These are phyloP conservation scores for Entomophthora muscae DNA, from an alignment of 371 early-diverging fungal genomes.

Conservation along the genomic window DNA sequence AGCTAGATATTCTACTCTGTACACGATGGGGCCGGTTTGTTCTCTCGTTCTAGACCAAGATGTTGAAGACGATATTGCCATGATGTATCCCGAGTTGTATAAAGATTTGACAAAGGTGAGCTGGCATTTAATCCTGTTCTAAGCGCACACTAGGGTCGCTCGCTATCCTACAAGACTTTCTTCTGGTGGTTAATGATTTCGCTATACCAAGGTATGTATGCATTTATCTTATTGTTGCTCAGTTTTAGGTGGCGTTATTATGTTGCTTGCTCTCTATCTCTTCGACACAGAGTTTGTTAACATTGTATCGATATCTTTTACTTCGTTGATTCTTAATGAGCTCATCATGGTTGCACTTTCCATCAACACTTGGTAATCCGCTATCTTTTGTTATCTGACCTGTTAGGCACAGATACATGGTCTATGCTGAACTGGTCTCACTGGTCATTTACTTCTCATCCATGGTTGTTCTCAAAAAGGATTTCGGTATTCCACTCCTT, in stretches of 20 bases:
- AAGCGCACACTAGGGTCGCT: conserved; percentile 42
- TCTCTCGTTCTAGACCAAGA: conserved; percentile 88
- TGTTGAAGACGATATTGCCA: conserved; percentile 75
- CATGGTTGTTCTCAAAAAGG: conserved; percentile 70
- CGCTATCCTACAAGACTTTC: conserved; percentile 82
- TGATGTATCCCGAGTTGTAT: conserved; percentile 95
- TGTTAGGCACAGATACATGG: conserved; percentile 65
- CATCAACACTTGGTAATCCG: conserved; percentile 65
- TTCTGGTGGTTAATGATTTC: conserved; percentile 88
- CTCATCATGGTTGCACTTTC: conserved; percentile 95
- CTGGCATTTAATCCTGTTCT: neutral
- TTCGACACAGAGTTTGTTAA: conserved; percentile 94
- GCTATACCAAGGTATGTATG: conserved; percentile 75
- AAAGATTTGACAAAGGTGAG: conserved; percentile 78
- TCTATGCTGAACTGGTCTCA: conserved; percentile 64
- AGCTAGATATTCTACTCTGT: conserved; percentile 37
- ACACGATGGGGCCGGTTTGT: conserved; percentile 96
- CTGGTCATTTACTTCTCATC: conserved; percentile 67
- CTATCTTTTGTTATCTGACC: neutral
- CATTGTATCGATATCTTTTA: conserved; percentile 94
- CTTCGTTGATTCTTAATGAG: conserved; percentile 94
- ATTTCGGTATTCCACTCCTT: conserved; percentile 51
- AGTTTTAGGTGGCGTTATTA: conserved; percentile 63
- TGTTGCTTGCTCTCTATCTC: conserved; percentile 84
- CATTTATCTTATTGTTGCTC: neutral